phyloP scores from a whole-genome alignment of 768 basidiomycete genomes.

The Baorangia bicolor region DNA sequence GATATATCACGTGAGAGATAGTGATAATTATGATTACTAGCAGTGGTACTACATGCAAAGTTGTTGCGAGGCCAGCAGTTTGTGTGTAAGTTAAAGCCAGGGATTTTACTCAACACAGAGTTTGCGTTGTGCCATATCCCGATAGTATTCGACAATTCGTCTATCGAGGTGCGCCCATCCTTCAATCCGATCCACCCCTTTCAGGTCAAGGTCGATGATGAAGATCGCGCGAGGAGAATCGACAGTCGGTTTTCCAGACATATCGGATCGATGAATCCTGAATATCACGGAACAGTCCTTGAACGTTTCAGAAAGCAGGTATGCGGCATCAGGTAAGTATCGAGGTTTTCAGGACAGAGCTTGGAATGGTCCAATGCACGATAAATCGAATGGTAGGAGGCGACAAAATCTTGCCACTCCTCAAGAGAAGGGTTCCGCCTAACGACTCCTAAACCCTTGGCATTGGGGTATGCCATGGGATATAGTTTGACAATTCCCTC shows the following conservation, averaged over 20 bases:
- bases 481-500: conserved; percentile 64
- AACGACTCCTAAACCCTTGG: conserved; percentile 28
- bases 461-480: conserved; percentile 19
- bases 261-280: conserved; percentile 22
- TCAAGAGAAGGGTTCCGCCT: conserved; percentile 52
- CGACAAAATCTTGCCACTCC: conserved; percentile 68
- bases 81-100: background rate
- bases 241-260: conserved; percentile 28
- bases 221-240: conserved; percentile 43
- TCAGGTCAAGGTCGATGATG: conserved; percentile 86
- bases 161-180: conserved; percentile 76
- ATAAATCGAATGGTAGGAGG: conserved; percentile 45
- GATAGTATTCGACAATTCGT: conserved; percentile 56
- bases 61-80: background rate
- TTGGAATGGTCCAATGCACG: conserved; percentile 36
- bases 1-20: conserved; percentile 6
- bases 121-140: conserved; percentile 10
- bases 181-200: conserved; percentile 59
- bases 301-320: conserved; percentile 88
- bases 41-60: background rate
- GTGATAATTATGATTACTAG: too few relatives aligned
- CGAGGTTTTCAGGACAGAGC: conserved; percentile 45
- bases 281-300: conserved; percentile 91
- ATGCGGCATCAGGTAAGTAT: conserved; percentile 68
- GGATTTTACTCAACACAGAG: conserved; percentile 21